Evolutionary conservation across 2,329 filamentous ascomycete species (phyloP).

Genomic region (Neoascochyta sp.): DNA sequence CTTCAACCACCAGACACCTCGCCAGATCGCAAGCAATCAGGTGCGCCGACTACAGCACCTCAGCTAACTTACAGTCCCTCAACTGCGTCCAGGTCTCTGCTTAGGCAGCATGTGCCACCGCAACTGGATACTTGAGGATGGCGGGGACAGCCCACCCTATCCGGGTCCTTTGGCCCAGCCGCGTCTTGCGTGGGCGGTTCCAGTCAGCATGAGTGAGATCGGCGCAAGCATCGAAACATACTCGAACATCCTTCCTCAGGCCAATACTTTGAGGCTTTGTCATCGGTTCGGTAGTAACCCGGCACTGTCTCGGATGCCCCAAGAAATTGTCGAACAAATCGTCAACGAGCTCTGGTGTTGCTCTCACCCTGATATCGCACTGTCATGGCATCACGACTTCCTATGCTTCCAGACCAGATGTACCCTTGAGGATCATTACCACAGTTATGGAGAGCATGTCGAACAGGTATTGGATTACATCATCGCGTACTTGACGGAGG

Average conservation of each 20-base stretch:
- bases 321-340: constrained; percentile 10
- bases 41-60: too few species aligned
- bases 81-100: too few species aligned
- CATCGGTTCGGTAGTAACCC: constrained; percentile 5
- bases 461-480: neutral
- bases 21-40: too few species aligned
- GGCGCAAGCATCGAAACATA: constrained; percentile 9
- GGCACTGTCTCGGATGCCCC: constrained; percentile 3
- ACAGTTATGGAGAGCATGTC: neutral
- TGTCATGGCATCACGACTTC: neutral
- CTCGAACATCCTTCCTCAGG: neutral
- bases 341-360: too few species aligned
- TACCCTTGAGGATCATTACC: neutral
- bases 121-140: neutral
- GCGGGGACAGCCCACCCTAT: neutral
- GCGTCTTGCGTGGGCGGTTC: constrained; percentile 2
- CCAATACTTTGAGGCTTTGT: constrained; percentile 4
- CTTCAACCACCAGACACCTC: too few species aligned
- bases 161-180: neutral
- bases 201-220: constrained; percentile 5
- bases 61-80: too few species aligned
- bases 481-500: neutral
- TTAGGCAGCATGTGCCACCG: constrained; percentile 6
- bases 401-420: neutral
- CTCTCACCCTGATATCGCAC: neutral